A percentile compares a stretch with the other conserved stretches of the same genome.
phyloP scores from a whole-genome alignment of 345 rosid genomes.

The Moricandia arvensis region DNA sequence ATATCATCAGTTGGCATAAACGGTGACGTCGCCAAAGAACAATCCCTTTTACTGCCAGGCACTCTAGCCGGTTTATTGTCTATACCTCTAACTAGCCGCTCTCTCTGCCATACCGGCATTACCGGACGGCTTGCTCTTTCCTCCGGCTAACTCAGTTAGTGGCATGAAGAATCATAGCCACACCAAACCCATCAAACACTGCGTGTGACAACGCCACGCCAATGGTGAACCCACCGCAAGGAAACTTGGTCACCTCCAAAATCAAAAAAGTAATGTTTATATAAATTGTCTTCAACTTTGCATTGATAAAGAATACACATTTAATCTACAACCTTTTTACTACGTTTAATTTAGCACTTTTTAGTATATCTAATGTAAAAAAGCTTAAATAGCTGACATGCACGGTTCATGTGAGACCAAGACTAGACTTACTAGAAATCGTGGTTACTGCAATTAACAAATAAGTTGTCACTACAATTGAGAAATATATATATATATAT shows the following conservation, averaged over 20 bases:
- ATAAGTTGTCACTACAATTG: background rate
- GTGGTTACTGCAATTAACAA: background rate
- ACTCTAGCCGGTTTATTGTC: conserved; percentile 5
- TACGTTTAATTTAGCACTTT: too few relatives aligned
- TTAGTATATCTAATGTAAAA: background rate
- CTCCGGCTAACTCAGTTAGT: conserved; percentile 41
- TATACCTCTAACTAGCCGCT: conserved; percentile 15
- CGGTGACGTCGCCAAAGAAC: conserved; percentile 34
- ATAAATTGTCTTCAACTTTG: too few relatives aligned
- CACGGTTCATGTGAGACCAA: background rate
- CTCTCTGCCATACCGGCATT: conserved; percentile 50
- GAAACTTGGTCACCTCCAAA: conserved; percentile 47
- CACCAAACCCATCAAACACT: conserved; percentile 46
- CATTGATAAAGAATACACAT: too few relatives aligned
- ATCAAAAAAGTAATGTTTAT: too few relatives aligned
- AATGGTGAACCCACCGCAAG: conserved; percentile 53
- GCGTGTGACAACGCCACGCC: conserved; percentile 48
- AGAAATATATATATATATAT: too few relatives aligned
- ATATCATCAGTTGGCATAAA: conserved; percentile 12
- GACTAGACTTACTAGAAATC: background rate
- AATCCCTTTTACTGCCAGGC: background rate
- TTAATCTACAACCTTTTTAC: too few relatives aligned
- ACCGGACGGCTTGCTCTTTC: conserved; percentile 41
- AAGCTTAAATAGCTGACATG: background rate
- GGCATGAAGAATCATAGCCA: conserved; percentile 37